A percentile compares a stretch with the other conserved stretches of the same genome.
Evolutionary conservation across 805 yeast species (phyloP).

Genomic region (Pichia thaimueangensis): DNA sequence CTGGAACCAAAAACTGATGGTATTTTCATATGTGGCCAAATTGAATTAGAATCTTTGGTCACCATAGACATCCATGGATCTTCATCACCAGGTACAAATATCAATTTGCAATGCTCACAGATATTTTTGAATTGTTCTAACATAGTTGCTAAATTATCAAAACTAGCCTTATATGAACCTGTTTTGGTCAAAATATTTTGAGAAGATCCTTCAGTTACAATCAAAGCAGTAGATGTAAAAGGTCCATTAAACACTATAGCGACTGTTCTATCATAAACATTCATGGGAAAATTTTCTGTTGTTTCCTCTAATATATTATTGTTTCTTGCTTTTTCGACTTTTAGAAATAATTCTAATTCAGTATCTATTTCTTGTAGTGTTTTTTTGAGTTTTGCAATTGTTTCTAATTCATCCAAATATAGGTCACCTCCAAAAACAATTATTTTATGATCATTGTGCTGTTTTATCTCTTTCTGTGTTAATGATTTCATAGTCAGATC

Average conservation of each 20-base stretch:
- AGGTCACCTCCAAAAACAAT: conserved; percentile 73
- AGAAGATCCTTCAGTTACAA: conserved; percentile 45
- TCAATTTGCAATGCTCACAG: conserved; percentile 46
- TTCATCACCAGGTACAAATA: conserved; percentile 81
- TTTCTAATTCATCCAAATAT: conserved; percentile 51
- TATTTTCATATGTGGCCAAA: conserved; percentile 69
- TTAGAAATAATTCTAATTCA: conserved; percentile 31
- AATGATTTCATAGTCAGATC: conserved; percentile 50
- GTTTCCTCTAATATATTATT: not conserved
- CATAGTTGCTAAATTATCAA: conserved; percentile 67
- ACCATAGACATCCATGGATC: conserved; percentile 88
- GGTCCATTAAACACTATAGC: conserved; percentile 78
- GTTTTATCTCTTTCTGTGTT: conserved; percentile 44
- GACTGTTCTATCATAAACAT: conserved; percentile 19
- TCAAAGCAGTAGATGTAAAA: conserved; percentile 61
- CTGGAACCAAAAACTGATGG: conserved; percentile 69
- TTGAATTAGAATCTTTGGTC: conserved; percentile 50
- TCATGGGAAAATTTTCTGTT: conserved; percentile 8
- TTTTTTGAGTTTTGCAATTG: conserved; percentile 60
- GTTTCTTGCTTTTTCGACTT: conserved; percentile 1
- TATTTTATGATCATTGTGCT: conserved; percentile 48
- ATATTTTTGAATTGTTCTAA: conserved; percentile 54
- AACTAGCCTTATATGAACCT: conserved; percentile 54
- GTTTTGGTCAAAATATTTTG: conserved; percentile 42
- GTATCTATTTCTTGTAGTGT: conserved; percentile 49